Conservation (phyloP, 169 alveolate species). For the Perkinsus marinus region DNA sequence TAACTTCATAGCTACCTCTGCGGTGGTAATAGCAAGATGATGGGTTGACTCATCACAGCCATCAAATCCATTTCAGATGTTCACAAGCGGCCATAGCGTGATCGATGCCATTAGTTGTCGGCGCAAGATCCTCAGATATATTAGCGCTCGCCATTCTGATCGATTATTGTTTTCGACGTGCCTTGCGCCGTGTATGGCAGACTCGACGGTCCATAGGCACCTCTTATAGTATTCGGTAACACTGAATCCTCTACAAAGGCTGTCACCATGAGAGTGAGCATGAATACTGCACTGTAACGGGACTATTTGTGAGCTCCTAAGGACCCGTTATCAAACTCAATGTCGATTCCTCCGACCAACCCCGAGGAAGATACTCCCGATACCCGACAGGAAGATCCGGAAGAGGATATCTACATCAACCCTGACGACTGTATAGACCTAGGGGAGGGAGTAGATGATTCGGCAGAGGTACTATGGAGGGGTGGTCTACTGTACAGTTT, state of each 20-base stretch:
- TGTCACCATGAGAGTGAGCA: no score
- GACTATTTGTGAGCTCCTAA: neutral
- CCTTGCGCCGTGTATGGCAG: no score
- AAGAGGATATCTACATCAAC: neutral
- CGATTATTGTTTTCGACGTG: neutral
- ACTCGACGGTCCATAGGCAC: no score
- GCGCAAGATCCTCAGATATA: neutral
- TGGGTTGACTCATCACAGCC: neutral
- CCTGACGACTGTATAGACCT: neutral
- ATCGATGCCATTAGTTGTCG: neutral
- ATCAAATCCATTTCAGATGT: neutral
- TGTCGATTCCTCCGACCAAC: neutral
- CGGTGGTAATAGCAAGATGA: neutral
- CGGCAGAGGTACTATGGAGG: neutral
- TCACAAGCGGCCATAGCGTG: neutral
- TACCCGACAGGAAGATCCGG: neutral
- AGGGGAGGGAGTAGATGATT: neutral
- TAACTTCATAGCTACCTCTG: neutral
- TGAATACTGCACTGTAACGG: no score
- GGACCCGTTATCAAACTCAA: neutral
- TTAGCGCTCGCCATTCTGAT: neutral
- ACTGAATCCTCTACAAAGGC: no score
- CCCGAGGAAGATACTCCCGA: neutral
- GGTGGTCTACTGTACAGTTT: no score
- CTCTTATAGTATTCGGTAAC: no score